Conservation (phyloP, 768 basidiomycete genomes). For the Suillus subluteus region DNA sequence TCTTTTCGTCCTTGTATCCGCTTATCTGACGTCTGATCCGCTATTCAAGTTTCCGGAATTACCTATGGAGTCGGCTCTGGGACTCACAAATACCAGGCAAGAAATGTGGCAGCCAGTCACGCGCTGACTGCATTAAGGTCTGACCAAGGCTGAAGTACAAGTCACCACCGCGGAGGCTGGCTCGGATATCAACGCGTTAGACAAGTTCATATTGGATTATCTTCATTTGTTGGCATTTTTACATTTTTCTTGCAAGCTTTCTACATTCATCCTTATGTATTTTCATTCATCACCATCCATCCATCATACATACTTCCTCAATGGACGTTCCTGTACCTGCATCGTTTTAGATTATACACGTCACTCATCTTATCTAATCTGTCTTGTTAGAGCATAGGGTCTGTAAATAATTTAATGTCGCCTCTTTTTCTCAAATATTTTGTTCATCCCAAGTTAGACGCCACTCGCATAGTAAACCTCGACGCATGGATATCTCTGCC, state of each 20-base stretch:
- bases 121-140: conserved; percentile 42
- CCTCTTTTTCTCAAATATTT: not conserved
- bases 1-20: conserved; percentile 16
- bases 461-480: not conserved
- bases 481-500: not conserved
- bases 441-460: not conserved
- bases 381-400: not conserved
- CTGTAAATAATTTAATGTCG: not conserved
- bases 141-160: conserved; percentile 19
- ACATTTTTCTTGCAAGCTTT: conserved; percentile 2
- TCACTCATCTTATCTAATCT: conserved; percentile 6
- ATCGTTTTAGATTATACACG: conserved; percentile 1
- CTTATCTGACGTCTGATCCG: conserved; percentile 17
- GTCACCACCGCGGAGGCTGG: not conserved
- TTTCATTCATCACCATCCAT: not conserved
- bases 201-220: not conserved
- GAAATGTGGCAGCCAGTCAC: conserved; percentile 40
- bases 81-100: conserved; percentile 53
- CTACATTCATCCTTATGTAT: not conserved
- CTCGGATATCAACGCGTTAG: not conserved
- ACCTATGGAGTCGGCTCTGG: conserved; percentile 54
- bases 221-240: not conserved
- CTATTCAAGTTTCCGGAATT: conserved; percentile 50
- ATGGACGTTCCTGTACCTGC: conserved; percentile 8
- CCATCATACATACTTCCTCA: not conserved